A percentile compares a stretch with the other conserved stretches of the same genome.
These are phyloP conservation scores for Musa troglodytarum DNA, from an alignment of 176 grass and related monocot species.

Conservation along the genomic window DNA sequence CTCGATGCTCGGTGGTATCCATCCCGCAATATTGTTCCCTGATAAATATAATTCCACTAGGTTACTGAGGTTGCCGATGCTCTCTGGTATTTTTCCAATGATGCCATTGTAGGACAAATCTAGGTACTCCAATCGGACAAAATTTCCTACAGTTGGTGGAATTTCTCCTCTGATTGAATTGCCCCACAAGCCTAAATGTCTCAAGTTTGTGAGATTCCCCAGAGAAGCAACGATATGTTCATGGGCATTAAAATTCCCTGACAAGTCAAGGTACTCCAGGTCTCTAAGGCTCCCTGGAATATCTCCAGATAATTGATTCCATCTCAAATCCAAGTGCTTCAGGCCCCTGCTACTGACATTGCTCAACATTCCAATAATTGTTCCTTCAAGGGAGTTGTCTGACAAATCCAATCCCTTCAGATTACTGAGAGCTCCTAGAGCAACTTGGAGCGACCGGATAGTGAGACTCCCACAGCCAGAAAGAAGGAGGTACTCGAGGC, in stretches of 20 bases:
- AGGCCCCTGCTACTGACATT: not conserved
- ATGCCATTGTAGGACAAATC: not conserved
- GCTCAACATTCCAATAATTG: not conserved
- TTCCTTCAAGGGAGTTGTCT: not conserved
- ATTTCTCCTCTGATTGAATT: too few species aligned
- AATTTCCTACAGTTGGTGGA: too few species aligned
- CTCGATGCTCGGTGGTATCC: too few species aligned
- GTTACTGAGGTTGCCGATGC: constrained; percentile 19
- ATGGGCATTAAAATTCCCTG: too few species aligned
- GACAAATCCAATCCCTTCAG: not conserved
- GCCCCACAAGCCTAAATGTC: too few species aligned
- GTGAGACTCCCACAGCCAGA: not conserved
- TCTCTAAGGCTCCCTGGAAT: too few species aligned
- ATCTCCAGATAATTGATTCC: not conserved
- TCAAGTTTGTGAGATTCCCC: too few species aligned
- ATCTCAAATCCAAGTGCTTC: not conserved
- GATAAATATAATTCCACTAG: too few species aligned
- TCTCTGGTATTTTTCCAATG: constrained; percentile 12
- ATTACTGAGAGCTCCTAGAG: constrained; percentile 16
- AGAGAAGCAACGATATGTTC: too few species aligned
- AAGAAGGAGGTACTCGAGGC: not conserved
- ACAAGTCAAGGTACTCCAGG: not conserved
- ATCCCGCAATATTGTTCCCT: too few species aligned
- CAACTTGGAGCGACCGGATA: constrained; percentile 7
- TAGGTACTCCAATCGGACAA: not conserved